Base-by-base conservation (phyloP, 805 yeast genomes). In the Nakazawaea wickerhamii region DNA sequence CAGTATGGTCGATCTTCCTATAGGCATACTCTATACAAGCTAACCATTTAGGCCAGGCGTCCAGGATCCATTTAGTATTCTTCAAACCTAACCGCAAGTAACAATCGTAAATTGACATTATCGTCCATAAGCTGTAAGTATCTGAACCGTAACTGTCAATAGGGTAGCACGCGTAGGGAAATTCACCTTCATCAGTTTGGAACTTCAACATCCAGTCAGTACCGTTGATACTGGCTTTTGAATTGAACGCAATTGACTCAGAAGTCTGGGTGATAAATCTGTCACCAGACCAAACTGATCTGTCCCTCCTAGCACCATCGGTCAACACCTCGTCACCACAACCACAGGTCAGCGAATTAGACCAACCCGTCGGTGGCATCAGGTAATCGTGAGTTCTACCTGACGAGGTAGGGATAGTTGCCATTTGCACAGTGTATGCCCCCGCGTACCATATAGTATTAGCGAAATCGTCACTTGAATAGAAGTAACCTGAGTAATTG, bases 391-490 rank as follows among this genome's bases (percentile, higher is more conserved):
- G 27, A 10, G 44, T 70, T 55, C 70, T 68, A 55, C 75, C 75
- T 40, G 73, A 67, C 57, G 67, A 67, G 49, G 74, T 70, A 40
- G 75, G 70, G 25, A 70, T 68, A 49, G 63, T 61, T 9, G 47
- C 39, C 38, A 44, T 33, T 40, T 44, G 47, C 15, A 44, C 51
- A 64, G 70, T 61, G 68, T 62, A 51, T 58, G 64, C 55, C 61
- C 68, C 36, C 68, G 71, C 50, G 60, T 60, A 30, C 73, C 67
- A 66, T 64, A 63, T 55, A 63, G 72, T 7, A 71, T 68, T 55
- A 65, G 73, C 72, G 70, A 69, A 40, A 64, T 69, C 30, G 73
- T 73, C 43, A 68, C 64, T 41, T 69, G 40, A 25, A 39, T 41
- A 15, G 30, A 40, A 40, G 30, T 34, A 40, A 7, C 44, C 44